Conservation (phyloP, 2,329 filamentous ascomycete species). For the Pseudogymnoascus sp. region DNA sequence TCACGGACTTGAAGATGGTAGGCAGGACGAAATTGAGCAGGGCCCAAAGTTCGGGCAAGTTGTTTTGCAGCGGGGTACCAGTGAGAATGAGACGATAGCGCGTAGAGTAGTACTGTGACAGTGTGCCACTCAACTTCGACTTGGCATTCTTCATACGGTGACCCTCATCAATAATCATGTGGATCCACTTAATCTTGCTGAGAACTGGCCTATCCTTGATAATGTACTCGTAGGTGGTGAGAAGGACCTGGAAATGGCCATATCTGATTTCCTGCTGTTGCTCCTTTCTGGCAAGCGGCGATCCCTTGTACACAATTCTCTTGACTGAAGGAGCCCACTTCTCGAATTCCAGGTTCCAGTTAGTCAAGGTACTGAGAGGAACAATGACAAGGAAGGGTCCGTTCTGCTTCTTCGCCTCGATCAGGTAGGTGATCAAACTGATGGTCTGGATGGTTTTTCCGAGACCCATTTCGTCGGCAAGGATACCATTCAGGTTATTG, state of each 20-base stretch:
- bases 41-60: slow-evolving; percentile 90
- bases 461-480: slow-evolving; percentile 99
- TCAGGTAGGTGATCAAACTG: slow-evolving; percentile 92
- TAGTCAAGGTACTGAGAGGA: slow-evolving; percentile 90
- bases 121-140: slow-evolving; percentile 90
- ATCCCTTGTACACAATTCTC: slow-evolving; percentile 94
- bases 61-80: slow-evolving; percentile 95
- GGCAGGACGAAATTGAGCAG: slow-evolving; percentile 97
- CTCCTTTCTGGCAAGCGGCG: slow-evolving; percentile 76
- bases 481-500: slow-evolving; percentile 98
- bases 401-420: slow-evolving; percentile 85
- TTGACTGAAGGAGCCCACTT: slow-evolving; percentile 90
- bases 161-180: slow-evolving; percentile 99
- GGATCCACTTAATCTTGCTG: slow-evolving; percentile 98
- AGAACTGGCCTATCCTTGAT: slow-evolving; percentile 95
- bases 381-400: slow-evolving; percentile 96
- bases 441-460: slow-evolving; percentile 99
- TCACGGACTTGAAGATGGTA: slow-evolving; percentile 98
- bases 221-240: slow-evolving; percentile 98
- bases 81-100: slow-evolving; percentile 95
- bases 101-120: slow-evolving; percentile 90
- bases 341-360: slow-evolving; percentile 98
- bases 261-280: slow-evolving; percentile 92
- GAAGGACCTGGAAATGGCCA: slow-evolving; percentile 88
- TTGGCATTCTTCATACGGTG: slow-evolving; percentile 99